These are phyloP conservation scores for Podospora fimiseda DNA, from an alignment of 495 filamentous ascomycete species.

Conservation along the genomic window DNA sequence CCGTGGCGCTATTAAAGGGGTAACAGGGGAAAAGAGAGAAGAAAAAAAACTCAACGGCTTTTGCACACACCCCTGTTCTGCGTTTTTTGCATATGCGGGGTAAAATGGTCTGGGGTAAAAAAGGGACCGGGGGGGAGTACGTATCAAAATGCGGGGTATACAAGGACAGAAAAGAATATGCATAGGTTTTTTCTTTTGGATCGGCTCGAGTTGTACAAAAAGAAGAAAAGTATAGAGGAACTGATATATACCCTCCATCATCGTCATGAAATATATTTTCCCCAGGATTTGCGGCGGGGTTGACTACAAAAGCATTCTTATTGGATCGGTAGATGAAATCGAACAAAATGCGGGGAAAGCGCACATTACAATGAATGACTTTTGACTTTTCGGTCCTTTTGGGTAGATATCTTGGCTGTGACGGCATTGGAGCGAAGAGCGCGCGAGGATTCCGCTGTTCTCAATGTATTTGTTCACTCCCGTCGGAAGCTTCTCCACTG, in stretches of 20 bases:
- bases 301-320: too few relatives aligned
- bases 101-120: conserved; percentile 4
- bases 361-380: not conserved
- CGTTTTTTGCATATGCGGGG: conserved; percentile 9
- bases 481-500: conserved; percentile 5
- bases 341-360: conserved; percentile 15
- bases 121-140: conserved; percentile 4
- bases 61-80: not conserved
- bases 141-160: not conserved
- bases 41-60: not conserved
- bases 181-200: too few relatives aligned
- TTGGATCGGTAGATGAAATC: conserved; percentile 7
- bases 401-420: conserved; percentile 11
- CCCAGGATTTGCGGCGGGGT: not conserved
- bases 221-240: conserved; percentile 1
- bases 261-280: not conserved
- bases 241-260: conserved; percentile 6
- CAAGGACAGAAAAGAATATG: too few relatives aligned
- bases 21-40: conserved; percentile 20
- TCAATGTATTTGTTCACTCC: too few relatives aligned
- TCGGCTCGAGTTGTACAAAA: conserved; percentile 1
- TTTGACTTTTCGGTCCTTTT: conserved; percentile 4
- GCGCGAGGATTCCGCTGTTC: not conserved
- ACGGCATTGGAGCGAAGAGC: conserved; percentile 10
- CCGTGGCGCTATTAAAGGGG: conserved; percentile 18